phyloP scores from a whole-genome alignment of 2,329 filamentous ascomycete genomes.

The Aspergillus pseudoglaucus region DNA sequence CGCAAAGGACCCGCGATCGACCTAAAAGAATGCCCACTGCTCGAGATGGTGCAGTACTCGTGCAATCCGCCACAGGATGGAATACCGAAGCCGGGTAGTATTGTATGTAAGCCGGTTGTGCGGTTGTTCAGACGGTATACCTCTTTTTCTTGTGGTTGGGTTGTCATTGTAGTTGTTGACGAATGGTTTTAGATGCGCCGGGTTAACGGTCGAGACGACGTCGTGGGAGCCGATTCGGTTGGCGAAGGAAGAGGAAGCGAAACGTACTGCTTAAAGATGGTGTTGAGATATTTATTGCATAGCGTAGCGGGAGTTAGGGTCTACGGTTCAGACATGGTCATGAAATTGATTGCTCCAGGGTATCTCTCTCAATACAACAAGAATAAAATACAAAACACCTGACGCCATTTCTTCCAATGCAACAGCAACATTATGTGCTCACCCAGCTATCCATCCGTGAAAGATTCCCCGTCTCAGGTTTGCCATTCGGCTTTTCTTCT shows the following conservation, averaged over 20 bases:
- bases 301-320: neutral
- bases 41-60: slow-evolving; percentile 57
- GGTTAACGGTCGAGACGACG: slow-evolving; percentile 57
- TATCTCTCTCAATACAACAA: slow-evolving; percentile 26
- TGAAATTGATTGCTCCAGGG: slow-evolving; percentile 19
- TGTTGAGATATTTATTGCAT: neutral
- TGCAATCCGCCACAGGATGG: slow-evolving; percentile 48
- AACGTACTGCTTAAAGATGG: slow-evolving; percentile 5
- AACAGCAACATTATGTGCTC: slow-evolving; percentile 12
- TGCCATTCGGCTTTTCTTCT: slow-evolving; percentile 27
- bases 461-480: slow-evolving; percentile 14
- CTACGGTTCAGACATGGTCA: slow-evolving; percentile 4
- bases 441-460: slow-evolving; percentile 19
- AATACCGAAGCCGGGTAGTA: slow-evolving; percentile 36
- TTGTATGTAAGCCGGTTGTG: slow-evolving; percentile 52
- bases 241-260: slow-evolving; percentile 21
- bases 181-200: slow-evolving; percentile 34
- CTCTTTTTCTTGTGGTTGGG: neutral
- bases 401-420: slow-evolving; percentile 8
- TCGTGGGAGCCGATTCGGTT: slow-evolving; percentile 46
- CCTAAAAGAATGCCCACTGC: slow-evolving; percentile 49
- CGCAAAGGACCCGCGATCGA: slow-evolving; percentile 48
- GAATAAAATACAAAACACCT: slow-evolving; percentile 12
- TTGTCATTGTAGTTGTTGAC: slow-evolving; percentile 4
- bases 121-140: slow-evolving; percentile 53